These are phyloP conservation scores for Ailanthus altissimus DNA, from an alignment of 345 rosid species.

Conservation along the genomic window DNA sequence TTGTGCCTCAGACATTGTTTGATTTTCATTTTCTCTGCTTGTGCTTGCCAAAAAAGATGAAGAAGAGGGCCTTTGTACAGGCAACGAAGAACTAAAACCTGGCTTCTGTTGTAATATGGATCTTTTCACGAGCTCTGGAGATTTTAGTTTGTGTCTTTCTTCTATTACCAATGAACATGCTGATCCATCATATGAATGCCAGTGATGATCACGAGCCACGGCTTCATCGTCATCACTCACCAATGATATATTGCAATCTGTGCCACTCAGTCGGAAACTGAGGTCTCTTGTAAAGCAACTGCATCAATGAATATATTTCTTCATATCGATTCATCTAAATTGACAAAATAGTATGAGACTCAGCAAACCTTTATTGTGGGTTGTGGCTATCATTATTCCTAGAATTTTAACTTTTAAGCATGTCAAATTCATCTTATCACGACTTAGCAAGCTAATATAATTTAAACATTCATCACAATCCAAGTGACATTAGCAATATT, in stretches of 20 bases:
- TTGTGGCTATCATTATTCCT: background rate
- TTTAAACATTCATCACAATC: background rate
- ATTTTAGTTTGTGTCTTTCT: constrained; percentile 23
- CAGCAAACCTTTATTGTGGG: background rate
- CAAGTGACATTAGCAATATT: too few species aligned
- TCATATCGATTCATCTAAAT: background rate
- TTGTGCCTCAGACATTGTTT: background rate
- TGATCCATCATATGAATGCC: constrained; percentile 6
- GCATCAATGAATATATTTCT: constrained; percentile 7
- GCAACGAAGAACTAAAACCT: background rate
- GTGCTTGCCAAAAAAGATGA: background rate
- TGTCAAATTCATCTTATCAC: background rate
- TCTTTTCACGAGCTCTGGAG: constrained; percentile 26
- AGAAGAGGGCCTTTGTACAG: background rate
- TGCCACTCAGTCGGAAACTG: constrained; percentile 34
- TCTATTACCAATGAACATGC: constrained; percentile 19
- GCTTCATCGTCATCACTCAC: constrained; percentile 31
- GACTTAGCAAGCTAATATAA: background rate
- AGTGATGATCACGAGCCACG: background rate
- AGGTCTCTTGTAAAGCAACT: constrained; percentile 37
- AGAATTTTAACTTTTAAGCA: background rate
- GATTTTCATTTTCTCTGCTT: constrained; percentile 2
- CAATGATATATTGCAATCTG: constrained; percentile 31
- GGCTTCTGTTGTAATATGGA: constrained; percentile 6
- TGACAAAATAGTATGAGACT: background rate